Evolutionary conservation across 352 stramenopile genomes (phyloP).

Genomic region (Globisporangium cystogenes): DNA sequence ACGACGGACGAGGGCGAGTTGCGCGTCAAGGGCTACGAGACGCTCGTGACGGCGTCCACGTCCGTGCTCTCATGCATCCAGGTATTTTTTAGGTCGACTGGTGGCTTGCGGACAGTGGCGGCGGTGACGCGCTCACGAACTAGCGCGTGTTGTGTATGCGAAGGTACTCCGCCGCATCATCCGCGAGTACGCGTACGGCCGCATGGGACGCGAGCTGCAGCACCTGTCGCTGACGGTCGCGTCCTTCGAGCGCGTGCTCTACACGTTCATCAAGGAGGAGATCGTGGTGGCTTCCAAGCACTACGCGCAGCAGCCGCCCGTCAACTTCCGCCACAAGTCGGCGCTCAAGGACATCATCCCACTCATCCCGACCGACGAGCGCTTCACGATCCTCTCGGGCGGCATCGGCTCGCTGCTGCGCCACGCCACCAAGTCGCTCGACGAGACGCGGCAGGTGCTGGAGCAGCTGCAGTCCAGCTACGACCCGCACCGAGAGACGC

Average conservation of each 20-base stretch:
- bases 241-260: constrained; percentile 79
- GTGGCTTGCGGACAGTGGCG: background rate
- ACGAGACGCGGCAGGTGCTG: constrained; percentile 75
- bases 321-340: constrained; percentile 77
- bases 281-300: constrained; percentile 77
- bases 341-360: constrained; percentile 87
- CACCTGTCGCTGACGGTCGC: constrained; percentile 83
- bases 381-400: constrained; percentile 78
- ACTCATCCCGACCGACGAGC: constrained; percentile 74
- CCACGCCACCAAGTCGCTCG: constrained; percentile 77
- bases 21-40: constrained; percentile 69
- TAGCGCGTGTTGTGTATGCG: background rate
- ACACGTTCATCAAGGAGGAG: constrained; percentile 88
- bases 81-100: constrained; percentile 2
- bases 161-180: constrained; percentile 79
- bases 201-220: constrained; percentile 78
- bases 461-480: constrained; percentile 80
- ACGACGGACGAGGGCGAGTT: constrained; percentile 62
- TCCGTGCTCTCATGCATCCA: constrained; percentile 75
- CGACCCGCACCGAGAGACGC: constrained; percentile 77
- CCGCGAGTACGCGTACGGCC: constrained; percentile 75
- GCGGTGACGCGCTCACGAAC: background rate
- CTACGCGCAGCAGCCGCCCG: constrained; percentile 35
- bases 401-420: constrained; percentile 72
- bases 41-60: constrained; percentile 59